Evolutionary conservation across 208 protist genomes (phyloP), one percentile per base, ranked within the genome.

Genomic region (Trypanosoma lewisi): DNA sequence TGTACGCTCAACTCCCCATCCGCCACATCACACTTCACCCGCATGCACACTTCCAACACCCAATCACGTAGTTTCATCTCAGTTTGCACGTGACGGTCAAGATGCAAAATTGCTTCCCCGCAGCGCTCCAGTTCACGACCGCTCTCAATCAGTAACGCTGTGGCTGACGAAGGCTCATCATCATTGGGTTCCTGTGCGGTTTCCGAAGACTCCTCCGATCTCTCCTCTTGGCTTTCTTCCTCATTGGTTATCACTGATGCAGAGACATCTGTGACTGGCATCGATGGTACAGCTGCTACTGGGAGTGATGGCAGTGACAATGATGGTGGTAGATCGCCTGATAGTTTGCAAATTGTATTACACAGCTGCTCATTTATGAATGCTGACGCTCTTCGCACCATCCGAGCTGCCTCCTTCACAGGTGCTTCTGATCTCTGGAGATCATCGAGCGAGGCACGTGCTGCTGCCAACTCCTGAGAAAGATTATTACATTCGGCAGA

Each of bases 361-460:
- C n/a, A 34, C 23, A 59, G 53, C 3, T 25, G 33, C 17, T 41
- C 62, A 42, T n/a, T 59, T 16, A 59, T 16, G 52, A 36, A 33
- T 2, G 23, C 50, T 11, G 62, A 59, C 1, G 62, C 27, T 14
- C 51, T 36, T 8, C 39, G 33, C 31, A 67, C 37, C 3, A 51
- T 44, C 28, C 34, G 8, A 28, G 41, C 49, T n/a, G 52, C 62
- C 27, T 42, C 39, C 28, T 44, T 8, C 12, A 51, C 23, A 25
- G 51, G 51, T 21, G 11, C 11, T 16, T 50, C 34, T 4, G 37
- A 67, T 12, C 34, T 27, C 31, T 58, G 51, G 14, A 67, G 3
- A 52, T 67, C 51, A 36, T 59, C 39, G 37, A 17, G 19, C 33
- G 41, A 42, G 5, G n/a, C 52, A 30, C 41, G 62, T 19, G 52